Base-by-base conservation (phyloP, 2,329 filamentous ascomycete species). In the Apiospora kogelbergensis region DNA sequence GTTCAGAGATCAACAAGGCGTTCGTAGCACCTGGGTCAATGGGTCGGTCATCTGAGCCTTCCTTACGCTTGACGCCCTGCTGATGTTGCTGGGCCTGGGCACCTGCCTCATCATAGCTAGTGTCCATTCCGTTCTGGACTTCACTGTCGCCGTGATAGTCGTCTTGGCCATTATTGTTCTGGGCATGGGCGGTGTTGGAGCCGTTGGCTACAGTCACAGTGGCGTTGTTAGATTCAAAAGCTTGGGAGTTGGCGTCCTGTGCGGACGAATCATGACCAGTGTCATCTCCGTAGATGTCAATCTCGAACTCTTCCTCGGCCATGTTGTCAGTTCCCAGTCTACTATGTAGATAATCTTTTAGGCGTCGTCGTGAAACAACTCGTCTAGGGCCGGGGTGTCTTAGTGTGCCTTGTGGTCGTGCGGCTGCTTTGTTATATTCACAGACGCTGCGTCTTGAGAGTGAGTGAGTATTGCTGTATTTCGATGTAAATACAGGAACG, bases 1-100 rank as follows among this genome's bases (percentile, higher is more conserved):
- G 84, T 65, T 98, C 96, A 2, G 93, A 95, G 67, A 98, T 89
- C 79, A 97, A 89, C 40, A 98, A 82, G 0, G 95, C 94, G 30
- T 90, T 85, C 1, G 88, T 90, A 1, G 89, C 88, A 68, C 83
- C 83, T 2, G 86, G 84, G 71, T 91, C 89, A 65, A 90, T 83
- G 4, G 86, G 85, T 30, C 88, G 78, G 37, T 89, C 86, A 70
- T 89, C 88, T 2, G 87, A 86, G 11, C 84, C 85, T 67, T 86
- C 84, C 78, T 90, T 90, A 68, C 88, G 83, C 80, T 91, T 91
- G 7, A 85, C 82, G 13, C 88, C 88, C 73, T 90, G 85, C 68
- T 84, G 83, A 48, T 80, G 79, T 30, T 80, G 79, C 33, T 77
- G 74, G 40, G 73, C 69, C 20, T 75, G 67, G 6, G 76, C 78